Evolutionary conservation across 768 basidiomycete genomes (phyloP).

Genomic region (Mycena leptocephala): DNA sequence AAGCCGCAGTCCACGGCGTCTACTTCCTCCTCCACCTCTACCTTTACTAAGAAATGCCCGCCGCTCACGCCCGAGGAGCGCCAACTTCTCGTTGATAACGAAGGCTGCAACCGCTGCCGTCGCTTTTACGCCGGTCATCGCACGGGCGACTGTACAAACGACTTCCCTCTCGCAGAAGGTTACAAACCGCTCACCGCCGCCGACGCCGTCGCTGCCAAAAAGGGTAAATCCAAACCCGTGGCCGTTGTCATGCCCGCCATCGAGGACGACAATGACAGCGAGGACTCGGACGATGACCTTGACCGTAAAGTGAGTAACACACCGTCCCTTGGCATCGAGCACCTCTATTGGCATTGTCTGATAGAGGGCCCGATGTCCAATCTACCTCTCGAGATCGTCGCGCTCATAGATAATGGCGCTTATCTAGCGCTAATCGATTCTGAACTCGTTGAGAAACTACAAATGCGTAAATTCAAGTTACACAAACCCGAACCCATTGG

Average conservation of each 20-base stretch:
- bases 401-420: constrained; percentile 36
- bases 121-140: neutral
- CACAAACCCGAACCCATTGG: constrained; percentile 36
- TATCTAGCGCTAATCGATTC: constrained; percentile 9
- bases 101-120: neutral
- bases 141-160: neutral
- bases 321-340: neutral
- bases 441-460: constrained; percentile 11
- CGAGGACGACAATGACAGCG: neutral
- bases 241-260: neutral
- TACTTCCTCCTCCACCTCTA: too few relatives aligned
- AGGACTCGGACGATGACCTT: neutral
- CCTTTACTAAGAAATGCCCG: neutral
- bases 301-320: neutral
- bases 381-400: neutral
- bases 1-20: too few relatives aligned
- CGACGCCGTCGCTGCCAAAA: too few relatives aligned
- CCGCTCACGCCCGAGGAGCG: neutral
- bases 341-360: neutral
- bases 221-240: neutral
- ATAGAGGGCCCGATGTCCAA: neutral
- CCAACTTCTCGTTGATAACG: neutral
- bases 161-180: neutral
- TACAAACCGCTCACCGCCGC: neutral
- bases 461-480: constrained; percentile 29